Base-by-base conservation (phyloP, 1,139 yeast species). In the Tardiomyces depauwii region DNA sequence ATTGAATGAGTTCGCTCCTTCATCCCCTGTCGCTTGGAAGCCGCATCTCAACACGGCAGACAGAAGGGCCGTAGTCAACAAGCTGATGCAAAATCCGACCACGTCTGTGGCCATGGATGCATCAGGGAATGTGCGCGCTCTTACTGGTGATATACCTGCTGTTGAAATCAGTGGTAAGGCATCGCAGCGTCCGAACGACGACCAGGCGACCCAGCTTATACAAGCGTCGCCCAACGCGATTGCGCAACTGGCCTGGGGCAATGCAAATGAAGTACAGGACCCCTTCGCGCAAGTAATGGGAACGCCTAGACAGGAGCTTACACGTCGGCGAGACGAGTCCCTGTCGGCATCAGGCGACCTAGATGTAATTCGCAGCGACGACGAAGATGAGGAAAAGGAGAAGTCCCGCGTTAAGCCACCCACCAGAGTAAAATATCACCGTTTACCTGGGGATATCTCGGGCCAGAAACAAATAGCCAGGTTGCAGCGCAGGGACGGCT, bases 321-420 rank as follows among this genome's bases (percentile, higher is more conserved):
- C 3, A 5, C 36, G 36, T 10, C 32, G 39, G 39, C 30, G 45
- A 14, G 30, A 38, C 40, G 25, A 28, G 18, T 12, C 44, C 7
- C 39, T 39, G 7, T 32, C 16, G 4, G 45, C 33, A 13, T 40
- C 46, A 2, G 49, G 44, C 12, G 48, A 47, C 3, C 41, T 43
- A 10, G 53, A 50, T 30, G 51, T 45, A 4, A 50, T 50, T 16
- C 45, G 50, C n/a, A 50, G 53, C 36, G 53, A 50, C 42, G 43
- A 44, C 33, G 53, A 50, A 36, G 50, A 47, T 5, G 36, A 30
- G 10, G 36, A 12, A 5, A 30, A 30, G 10, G 16, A 30, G 5
- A 5, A 11, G n/a, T 5, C 16, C 5, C 36, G 36, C 4, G 16
- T 4, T 10, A 30, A 30, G 5, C 36, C 10, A 30, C 4, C 16